These are phyloP conservation scores for Planoprotostelium fungivorum DNA, from an alignment of 78 protist genomes.

Conservation along the genomic window DNA sequence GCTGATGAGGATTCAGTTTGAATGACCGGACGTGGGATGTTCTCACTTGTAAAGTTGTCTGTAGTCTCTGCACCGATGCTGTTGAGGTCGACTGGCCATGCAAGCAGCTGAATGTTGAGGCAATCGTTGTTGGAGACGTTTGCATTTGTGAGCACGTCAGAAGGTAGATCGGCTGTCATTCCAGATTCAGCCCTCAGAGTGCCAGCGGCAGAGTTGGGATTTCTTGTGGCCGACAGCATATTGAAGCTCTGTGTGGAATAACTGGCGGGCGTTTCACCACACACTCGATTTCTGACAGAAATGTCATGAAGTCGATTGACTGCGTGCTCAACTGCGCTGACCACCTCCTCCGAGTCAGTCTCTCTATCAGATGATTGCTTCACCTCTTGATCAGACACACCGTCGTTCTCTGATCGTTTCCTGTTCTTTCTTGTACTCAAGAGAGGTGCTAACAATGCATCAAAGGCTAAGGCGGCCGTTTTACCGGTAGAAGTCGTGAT, in stretches of 20 bases:
- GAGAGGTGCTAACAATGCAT: background rate
- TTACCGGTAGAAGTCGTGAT: background rate
- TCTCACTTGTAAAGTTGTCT: too few relatives aligned
- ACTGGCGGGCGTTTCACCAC: background rate
- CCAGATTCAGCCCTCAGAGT: background rate
- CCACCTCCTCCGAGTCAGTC: too few relatives aligned
- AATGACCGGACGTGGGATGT: background rate
- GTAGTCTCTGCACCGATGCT: too few relatives aligned
- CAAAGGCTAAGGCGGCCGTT: background rate
- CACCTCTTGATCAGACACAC: background rate
- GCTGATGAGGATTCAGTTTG: background rate
- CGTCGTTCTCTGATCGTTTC: background rate
- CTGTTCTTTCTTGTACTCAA: background rate
- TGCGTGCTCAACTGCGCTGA: background rate
- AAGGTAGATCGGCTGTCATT: background rate
- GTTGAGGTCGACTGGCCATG: background rate
- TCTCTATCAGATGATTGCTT: too few relatives aligned
- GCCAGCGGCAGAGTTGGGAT: background rate
- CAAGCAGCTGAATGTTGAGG: background rate
- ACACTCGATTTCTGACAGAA: background rate
- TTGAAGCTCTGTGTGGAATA: background rate
- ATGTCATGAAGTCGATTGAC: background rate
- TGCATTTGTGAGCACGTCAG: background rate
- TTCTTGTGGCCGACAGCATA: background rate
- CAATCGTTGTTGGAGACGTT: background rate